A percentile compares a stretch with the other conserved stretches of the same genome.
These are phyloP conservation scores for Fraxinus platypoda DNA, from an alignment of 305 asterid genomes.

Conservation along the genomic window DNA sequence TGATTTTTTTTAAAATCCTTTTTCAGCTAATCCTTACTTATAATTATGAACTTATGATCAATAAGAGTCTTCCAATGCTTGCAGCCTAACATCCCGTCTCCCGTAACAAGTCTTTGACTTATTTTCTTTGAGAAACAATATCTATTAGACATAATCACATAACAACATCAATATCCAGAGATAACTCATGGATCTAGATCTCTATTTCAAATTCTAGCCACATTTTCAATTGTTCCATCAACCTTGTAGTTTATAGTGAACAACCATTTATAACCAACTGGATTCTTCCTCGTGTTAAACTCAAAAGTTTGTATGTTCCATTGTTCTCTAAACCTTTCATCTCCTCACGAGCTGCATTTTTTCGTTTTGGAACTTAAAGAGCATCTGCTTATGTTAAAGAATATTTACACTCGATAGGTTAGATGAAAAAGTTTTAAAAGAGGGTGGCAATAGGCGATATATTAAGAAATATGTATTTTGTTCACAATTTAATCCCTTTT, in stretches of 20 bases:
- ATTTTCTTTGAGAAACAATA: neutral
- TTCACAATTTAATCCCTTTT: neutral
- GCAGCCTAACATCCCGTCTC: neutral
- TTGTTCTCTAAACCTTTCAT: neutral
- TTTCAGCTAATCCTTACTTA: neutral
- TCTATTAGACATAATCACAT: neutral
- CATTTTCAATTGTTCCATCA: neutral
- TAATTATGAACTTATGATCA: neutral
- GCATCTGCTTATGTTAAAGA: neutral
- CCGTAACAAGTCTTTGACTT: neutral
- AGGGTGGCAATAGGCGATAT: neutral
- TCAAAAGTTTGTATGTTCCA: neutral
- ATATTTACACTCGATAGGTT: neutral
- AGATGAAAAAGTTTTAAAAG: neutral
- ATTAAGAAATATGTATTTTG: neutral
- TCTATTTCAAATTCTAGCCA: neutral
- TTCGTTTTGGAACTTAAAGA: neutral
- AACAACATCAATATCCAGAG: neutral
- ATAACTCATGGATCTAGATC: neutral
- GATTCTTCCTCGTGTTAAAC: neutral
- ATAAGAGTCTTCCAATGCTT: neutral
- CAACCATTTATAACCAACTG: neutral
- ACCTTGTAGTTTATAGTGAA: neutral
- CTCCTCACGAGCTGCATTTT: neutral
- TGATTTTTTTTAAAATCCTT: neutral